Percentiles rank a stretch among this genome's conserved stretches.
Conservation (phyloP, 192 early-diverging fungal genomes). For the Coemansia sp. region DNA sequence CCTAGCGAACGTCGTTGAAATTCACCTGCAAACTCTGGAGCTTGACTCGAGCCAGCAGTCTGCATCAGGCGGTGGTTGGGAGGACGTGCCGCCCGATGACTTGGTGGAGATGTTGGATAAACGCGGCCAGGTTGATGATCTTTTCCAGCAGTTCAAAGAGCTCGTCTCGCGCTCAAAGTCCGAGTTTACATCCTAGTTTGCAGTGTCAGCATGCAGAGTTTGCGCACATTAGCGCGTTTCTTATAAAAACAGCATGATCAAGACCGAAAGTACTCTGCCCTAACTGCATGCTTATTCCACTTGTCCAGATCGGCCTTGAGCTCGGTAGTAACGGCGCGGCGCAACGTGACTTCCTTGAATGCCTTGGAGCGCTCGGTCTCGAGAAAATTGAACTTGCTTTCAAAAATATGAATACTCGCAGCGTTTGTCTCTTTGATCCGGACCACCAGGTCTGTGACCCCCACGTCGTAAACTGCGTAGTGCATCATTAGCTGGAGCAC, state of each 20-base stretch:
- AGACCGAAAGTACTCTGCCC: slow-evolving; percentile 16
- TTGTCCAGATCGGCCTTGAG: slow-evolving; percentile 3
- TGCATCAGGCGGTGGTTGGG: neutral
- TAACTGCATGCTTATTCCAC: slow-evolving; percentile 9
- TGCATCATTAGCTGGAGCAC: slow-evolving; percentile 49
- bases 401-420: slow-evolving; percentile 43
- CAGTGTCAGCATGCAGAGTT: too few species aligned
- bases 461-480: slow-evolving; percentile 41
- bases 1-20: slow-evolving; percentile 17
- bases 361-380: slow-evolving; percentile 39
- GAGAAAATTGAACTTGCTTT: slow-evolving; percentile 34
- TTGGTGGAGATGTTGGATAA: slow-evolving; percentile 31
- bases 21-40: slow-evolving; percentile 5
- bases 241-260: too few species aligned
- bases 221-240: too few species aligned
- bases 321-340: slow-evolving; percentile 19
- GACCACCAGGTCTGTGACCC: slow-evolving; percentile 42
- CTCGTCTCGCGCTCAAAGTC: slow-evolving; percentile 25
- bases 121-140: slow-evolving; percentile 14
- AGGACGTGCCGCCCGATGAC: slow-evolving; percentile 16
- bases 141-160: slow-evolving; percentile 23
- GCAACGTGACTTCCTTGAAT: slow-evolving; percentile 44
- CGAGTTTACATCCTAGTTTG: slow-evolving; percentile 21
- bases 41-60: neutral
- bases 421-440: slow-evolving; percentile 48